phyloP scores from a whole-genome alignment of 2,329 filamentous ascomycete species.

The Tolypocladium album region DNA sequence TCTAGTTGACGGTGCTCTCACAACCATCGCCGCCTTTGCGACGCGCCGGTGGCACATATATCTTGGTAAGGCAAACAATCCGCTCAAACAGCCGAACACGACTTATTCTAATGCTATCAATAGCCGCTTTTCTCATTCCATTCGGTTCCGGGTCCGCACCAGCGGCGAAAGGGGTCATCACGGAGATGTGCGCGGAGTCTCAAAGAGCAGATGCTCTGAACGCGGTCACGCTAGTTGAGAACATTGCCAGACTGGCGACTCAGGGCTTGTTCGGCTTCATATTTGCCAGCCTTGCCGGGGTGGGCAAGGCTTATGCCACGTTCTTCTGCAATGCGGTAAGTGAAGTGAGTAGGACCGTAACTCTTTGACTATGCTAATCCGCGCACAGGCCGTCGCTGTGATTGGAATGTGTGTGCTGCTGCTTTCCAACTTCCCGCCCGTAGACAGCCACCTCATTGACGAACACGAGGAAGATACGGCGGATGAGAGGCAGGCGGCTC shows the following conservation, averaged over 20 bases:
- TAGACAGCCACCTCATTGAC: conserved; percentile 23
- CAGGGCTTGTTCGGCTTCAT: conserved; percentile 57
- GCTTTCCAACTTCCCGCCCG: conserved; percentile 31
- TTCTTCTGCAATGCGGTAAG: conserved; percentile 58
- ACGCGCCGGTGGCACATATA: conserved; percentile 59
- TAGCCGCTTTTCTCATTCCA: conserved; percentile 52
- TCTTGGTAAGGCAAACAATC: conserved; percentile 27
- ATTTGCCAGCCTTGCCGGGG: conserved; percentile 51
- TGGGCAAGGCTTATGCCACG: conserved; percentile 48
- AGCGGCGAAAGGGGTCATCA: conserved; percentile 62
- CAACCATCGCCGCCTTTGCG: conserved; percentile 51
- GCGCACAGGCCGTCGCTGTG: conserved; percentile 36
- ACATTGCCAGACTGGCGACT: conserved; percentile 52
- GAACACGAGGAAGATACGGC: neutral
- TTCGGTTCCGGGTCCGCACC: conserved; percentile 60
- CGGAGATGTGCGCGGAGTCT: conserved; percentile 54
- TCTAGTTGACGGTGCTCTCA: conserved; percentile 53
- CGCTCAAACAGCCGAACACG: neutral
- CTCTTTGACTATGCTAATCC: conserved; percentile 4
- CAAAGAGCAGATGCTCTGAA: conserved; percentile 57
- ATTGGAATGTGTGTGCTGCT: conserved; percentile 28
- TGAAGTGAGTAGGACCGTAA: neutral
- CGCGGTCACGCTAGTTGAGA: conserved; percentile 60
- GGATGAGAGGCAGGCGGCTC: neutral
- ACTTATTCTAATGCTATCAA: neutral